These are phyloP conservation scores for Solanum lycopersicoides DNA, from an alignment of 257 asterid genomes.

Conservation along the genomic window DNA sequence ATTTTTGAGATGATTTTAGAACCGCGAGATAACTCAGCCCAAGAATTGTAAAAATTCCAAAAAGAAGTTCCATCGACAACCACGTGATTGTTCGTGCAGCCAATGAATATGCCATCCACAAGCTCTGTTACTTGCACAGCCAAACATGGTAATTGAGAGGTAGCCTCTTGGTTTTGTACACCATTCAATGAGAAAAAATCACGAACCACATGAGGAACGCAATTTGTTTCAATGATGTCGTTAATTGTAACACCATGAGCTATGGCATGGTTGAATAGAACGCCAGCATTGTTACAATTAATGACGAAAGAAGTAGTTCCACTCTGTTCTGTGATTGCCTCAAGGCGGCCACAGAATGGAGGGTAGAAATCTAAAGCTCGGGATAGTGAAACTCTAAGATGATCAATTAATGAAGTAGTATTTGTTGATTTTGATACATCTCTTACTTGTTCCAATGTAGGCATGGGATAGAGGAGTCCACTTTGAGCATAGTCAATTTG, in stretches of 20 bases:
- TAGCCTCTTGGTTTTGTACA: conserved; percentile 7
- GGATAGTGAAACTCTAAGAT: conserved; percentile 21
- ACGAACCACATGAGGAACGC: conserved; percentile 11
- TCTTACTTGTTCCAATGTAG: background rate
- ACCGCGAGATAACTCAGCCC: conserved; percentile 16
- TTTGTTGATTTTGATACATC: background rate
- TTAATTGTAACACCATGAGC: background rate
- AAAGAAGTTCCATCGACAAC: conserved; percentile 23
- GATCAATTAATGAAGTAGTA: conserved; percentile 9
- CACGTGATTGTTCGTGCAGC: conserved; percentile 22
- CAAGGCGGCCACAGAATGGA: conserved; percentile 23
- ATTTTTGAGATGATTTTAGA: conserved; percentile 1
- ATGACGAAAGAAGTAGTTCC: background rate
- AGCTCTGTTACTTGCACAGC: conserved; percentile 37
- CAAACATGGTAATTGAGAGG: conserved; percentile 13
- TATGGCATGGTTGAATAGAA: conserved; percentile 2
- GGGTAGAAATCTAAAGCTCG: conserved; percentile 33
- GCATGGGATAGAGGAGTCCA: conserved; percentile 23
- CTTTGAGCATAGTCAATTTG: conserved; percentile 16
- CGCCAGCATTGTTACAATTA: conserved; percentile 2
- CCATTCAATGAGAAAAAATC: conserved; percentile 22
- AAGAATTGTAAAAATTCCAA: conserved; percentile 24
- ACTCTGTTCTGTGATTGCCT: background rate
- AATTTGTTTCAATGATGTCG: conserved; percentile 7
- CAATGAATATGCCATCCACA: conserved; percentile 33